phyloP scores from a whole-genome alignment of 2,329 filamentous ascomycete species.

The Eutypa lata region DNA sequence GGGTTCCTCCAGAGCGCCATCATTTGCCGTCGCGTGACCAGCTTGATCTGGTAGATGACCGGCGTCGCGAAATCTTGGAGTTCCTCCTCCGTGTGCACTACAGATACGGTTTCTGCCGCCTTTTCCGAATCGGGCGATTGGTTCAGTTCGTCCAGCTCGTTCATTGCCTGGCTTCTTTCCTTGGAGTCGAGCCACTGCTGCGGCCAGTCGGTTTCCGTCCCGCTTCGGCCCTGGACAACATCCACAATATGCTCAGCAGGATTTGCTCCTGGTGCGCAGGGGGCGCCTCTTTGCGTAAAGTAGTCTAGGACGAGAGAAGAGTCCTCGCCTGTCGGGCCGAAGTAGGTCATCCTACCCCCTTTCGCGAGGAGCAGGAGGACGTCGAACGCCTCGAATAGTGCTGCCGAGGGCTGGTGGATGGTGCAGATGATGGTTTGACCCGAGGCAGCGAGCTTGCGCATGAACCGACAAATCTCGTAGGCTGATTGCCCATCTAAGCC shows the following conservation, averaged over 20 bases:
- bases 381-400: constrained; percentile 64
- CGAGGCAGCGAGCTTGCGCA: constrained; percentile 51
- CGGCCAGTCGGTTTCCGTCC: constrained; percentile 27
- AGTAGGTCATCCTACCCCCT: constrained; percentile 63
- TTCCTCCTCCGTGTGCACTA: not conserved
- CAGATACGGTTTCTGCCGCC: too few relatives aligned
- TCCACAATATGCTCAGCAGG: constrained; percentile 44
- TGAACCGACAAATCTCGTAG: constrained; percentile 38
- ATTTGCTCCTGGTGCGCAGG: constrained; percentile 38
- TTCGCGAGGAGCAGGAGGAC: constrained; percentile 62
- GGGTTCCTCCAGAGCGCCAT: constrained; percentile 9
- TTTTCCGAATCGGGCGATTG: not conserved
- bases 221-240: constrained; percentile 44
- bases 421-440: constrained; percentile 66
- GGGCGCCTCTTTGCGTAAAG: constrained; percentile 49
- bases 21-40: constrained; percentile 8
- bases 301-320: constrained; percentile 58
- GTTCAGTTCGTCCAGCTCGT: constrained; percentile 7
- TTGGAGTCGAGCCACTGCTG: constrained; percentile 10
- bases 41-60: constrained; percentile 1
- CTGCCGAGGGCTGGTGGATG: constrained; percentile 61
- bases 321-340: constrained; percentile 58
- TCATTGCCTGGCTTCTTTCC: constrained; percentile 3
- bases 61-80: constrained; percentile 8
- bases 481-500: constrained; percentile 62